Conservation (phyloP, 2,329 filamentous ascomycete species). For the Xylariomycetidae sp. region DNA sequence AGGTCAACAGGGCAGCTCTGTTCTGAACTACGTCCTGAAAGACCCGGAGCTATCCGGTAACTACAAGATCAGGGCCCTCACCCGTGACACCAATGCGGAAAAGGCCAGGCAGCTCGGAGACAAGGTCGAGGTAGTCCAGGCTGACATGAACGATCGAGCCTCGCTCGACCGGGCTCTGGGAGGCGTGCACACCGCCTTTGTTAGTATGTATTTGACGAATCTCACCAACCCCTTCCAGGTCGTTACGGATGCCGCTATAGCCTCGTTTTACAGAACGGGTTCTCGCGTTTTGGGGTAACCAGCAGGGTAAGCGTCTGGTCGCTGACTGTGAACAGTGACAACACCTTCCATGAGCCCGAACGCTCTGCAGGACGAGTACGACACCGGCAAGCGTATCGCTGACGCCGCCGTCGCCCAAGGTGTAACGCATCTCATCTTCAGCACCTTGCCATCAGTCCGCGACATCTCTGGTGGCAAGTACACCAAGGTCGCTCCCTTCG, state of each 20-base stretch:
- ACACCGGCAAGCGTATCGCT: constrained; percentile 31
- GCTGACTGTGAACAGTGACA: too few relatives aligned
- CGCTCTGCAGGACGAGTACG: constrained; percentile 29
- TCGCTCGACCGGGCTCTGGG: constrained; percentile 36
- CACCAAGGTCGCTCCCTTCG: constrained; percentile 32
- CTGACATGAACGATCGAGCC: constrained; percentile 32
- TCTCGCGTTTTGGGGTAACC: too few relatives aligned
- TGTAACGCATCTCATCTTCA: constrained; percentile 36
- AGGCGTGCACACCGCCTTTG: constrained; percentile 44
- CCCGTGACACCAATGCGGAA: constrained; percentile 35
- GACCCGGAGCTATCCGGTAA: constrained; percentile 38
- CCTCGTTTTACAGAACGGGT: too few relatives aligned
- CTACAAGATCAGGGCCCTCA: constrained; percentile 46
- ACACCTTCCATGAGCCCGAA: constrained; percentile 35
- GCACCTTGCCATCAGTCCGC: constrained; percentile 28
- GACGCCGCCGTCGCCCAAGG: constrained; percentile 31
- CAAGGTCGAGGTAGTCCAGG: constrained; percentile 32
- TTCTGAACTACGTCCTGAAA: constrained; percentile 40
- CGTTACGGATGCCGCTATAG: too few relatives aligned
- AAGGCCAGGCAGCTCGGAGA: constrained; percentile 26
- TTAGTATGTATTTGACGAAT: too few relatives aligned
- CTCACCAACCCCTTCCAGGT: too few relatives aligned
- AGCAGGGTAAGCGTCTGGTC: too few relatives aligned
- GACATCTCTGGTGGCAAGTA: constrained; percentile 29
- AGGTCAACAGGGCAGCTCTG: constrained; percentile 45